Evolutionary conservation across 2,329 filamentous ascomycete species (phyloP).

Genomic region (Salinomyces thailandicus): DNA sequence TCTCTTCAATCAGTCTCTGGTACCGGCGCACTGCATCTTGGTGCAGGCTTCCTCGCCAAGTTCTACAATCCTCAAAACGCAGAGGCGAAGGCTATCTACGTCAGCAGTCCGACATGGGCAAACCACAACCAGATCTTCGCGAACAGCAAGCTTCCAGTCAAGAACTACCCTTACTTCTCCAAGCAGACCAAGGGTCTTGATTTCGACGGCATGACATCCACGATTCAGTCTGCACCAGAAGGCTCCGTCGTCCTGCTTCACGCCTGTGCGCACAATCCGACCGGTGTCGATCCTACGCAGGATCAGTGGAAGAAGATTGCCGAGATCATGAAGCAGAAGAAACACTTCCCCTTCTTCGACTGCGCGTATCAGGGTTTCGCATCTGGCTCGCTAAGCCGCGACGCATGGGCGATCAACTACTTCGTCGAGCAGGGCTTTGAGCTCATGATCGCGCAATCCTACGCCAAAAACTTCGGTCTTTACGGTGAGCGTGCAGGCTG

Average conservation of each 20-base stretch:
- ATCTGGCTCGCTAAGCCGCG: slow-evolving; percentile 72
- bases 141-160: slow-evolving; percentile 71
- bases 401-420: slow-evolving; percentile 87
- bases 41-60: slow-evolving; percentile 82
- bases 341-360: slow-evolving; percentile 97
- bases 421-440: slow-evolving; percentile 87
- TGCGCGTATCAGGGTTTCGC: slow-evolving; percentile 96
- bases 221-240: slow-evolving; percentile 60
- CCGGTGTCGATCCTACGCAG: slow-evolving; percentile 84
- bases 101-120: slow-evolving; percentile 93
- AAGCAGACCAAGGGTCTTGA: slow-evolving; percentile 82
- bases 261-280: slow-evolving; percentile 96
- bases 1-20: slow-evolving; percentile 94
- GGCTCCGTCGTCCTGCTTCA: slow-evolving; percentile 84
- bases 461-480: slow-evolving; percentile 57
- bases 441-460: slow-evolving; percentile 43
- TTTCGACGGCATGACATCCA: slow-evolving; percentile 73
- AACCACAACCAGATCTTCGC: slow-evolving; percentile 98
- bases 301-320: slow-evolving; percentile 94
- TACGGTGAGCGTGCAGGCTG: slow-evolving; percentile 94
- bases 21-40: slow-evolving; percentile 88
- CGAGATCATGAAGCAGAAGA: slow-evolving; percentile 60
- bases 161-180: slow-evolving; percentile 89
- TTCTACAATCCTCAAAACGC: slow-evolving; percentile 61
- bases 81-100: slow-evolving; percentile 63